Evolutionary conservation across 495 filamentous ascomycete species (phyloP).

Genomic region (Aspergillus wentii): DNA sequence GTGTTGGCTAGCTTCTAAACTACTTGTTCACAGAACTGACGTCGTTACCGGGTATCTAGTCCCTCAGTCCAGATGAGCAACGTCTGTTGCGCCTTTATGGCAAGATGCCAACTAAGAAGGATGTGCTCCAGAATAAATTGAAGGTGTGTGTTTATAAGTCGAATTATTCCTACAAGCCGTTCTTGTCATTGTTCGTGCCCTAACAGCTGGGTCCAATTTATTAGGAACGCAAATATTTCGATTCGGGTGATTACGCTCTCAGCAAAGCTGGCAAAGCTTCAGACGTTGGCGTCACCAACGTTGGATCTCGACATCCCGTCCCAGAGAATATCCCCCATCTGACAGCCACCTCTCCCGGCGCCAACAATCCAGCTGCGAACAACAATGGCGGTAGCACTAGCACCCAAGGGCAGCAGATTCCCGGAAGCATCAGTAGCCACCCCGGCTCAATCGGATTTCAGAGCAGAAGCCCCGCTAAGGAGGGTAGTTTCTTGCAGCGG

Average conservation of each 20-base stretch:
- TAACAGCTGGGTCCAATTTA: not conserved
- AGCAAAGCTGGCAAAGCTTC: conserved; percentile 97
- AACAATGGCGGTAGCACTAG: conserved; percentile 42
- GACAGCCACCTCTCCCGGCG: conserved; percentile 65
- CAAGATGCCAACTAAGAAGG: conserved; percentile 92
- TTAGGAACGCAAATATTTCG: conserved; percentile 97
- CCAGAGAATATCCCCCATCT: conserved; percentile 96
- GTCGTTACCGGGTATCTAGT: conserved; percentile 43
- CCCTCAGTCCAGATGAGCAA: conserved; percentile 86
- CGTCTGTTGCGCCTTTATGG: conserved; percentile 93
- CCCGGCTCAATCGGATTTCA: conserved; percentile 46
- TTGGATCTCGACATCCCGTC: conserved; percentile 89
- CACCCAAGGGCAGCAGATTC: conserved; percentile 35
- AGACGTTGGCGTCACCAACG: conserved; percentile 85
- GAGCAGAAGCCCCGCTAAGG: conserved; percentile 78
- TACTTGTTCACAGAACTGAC: conserved; percentile 12
- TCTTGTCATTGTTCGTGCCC: not conserved
- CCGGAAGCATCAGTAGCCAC: conserved; percentile 41
- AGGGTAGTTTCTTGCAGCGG: conserved; percentile 75
- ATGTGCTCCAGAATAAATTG: conserved; percentile 95
- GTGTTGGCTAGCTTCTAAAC: conserved; percentile 26
- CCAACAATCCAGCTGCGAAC: conserved; percentile 33
- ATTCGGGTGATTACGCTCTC: conserved; percentile 95
- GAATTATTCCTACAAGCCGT: too few species aligned
- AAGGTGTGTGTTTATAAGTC: conserved; percentile 58